These are phyloP conservation scores for Trypanosoma conorhini DNA, from an alignment of 208 protist genomes.

Conservation along the genomic window DNA sequence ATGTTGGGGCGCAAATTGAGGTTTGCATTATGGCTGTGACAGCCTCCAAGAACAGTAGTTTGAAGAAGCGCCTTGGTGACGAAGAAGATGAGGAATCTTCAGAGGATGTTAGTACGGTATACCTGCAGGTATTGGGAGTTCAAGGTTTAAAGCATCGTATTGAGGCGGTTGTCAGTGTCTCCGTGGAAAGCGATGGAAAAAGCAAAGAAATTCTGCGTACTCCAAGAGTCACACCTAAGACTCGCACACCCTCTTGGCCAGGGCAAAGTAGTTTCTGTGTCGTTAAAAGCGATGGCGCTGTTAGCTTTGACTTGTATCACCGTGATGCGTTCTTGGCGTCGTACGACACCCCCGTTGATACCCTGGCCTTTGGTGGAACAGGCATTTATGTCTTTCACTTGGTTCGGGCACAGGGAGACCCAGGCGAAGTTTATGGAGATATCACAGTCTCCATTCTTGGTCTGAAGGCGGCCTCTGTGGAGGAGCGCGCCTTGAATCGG, in stretches of 20 bases:
- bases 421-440: conserved; percentile 55
- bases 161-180: conserved; percentile 61
- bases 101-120: conserved; percentile 41
- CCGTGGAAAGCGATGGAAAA: conserved; percentile 39
- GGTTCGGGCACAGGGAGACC: conserved; percentile 32
- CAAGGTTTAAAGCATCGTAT: conserved; percentile 80
- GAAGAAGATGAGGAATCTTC: conserved; percentile 25
- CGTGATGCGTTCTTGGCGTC: conserved; percentile 63
- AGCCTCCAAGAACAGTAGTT: conserved; percentile 56
- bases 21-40: conserved; percentile 74
- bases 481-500: conserved; percentile 35
- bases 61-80: conserved; percentile 46
- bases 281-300: conserved; percentile 47
- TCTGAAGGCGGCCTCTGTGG: conserved; percentile 27
- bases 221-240: conserved; percentile 55
- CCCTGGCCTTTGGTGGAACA: conserved; percentile 73
- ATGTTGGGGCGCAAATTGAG: conserved; percentile 38
- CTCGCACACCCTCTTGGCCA: conserved; percentile 71
- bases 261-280: conserved; percentile 50
- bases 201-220: conserved; percentile 58
- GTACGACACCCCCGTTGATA: conserved; percentile 66
- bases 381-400: conserved; percentile 65
- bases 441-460: conserved; percentile 63
- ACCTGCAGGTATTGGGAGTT: conserved; percentile 71
- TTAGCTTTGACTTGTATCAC: conserved; percentile 79